Percentiles rank a stretch among this genome's conserved stretches.
Conservation (phyloP, 169 alveolate species). For the Cyclospora cayetanensis region DNA sequence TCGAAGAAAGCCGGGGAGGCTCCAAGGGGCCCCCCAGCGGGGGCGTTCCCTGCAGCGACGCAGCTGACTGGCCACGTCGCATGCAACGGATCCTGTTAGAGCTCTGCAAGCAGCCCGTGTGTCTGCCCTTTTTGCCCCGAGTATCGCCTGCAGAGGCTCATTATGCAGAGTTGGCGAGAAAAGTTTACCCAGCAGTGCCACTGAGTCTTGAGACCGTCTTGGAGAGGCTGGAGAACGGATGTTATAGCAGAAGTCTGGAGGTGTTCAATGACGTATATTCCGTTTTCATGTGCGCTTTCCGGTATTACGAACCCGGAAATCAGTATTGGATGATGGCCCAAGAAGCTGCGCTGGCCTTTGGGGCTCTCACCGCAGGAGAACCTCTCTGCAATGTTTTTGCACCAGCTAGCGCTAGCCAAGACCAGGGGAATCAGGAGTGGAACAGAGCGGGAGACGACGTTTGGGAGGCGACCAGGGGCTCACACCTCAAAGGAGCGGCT, state of each 20-base stretch:
- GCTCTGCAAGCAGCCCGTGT: constrained; percentile 58
- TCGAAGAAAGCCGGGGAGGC: background rate
- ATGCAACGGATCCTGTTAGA: constrained; percentile 45
- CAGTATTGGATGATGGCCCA: constrained; percentile 71
- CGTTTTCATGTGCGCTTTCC: constrained; percentile 68
- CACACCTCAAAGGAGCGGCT: too few relatives aligned
- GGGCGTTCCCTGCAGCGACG: background rate
- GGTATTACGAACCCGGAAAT: constrained; percentile 67
- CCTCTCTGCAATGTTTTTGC: background rate
- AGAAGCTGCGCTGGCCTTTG: constrained; percentile 43
- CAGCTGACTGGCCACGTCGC: background rate
- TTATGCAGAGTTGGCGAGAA: constrained; percentile 26
- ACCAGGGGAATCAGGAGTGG: background rate
- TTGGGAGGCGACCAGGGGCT: background rate
- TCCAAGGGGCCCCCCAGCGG: background rate
- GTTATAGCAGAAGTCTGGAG: constrained; percentile 20
- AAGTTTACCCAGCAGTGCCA: constrained; percentile 38
- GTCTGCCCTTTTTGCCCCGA: constrained; percentile 40
- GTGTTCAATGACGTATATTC: constrained; percentile 63
- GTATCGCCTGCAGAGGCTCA: constrained; percentile 37
- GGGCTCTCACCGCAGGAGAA: background rate
- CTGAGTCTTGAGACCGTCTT: constrained; percentile 41
- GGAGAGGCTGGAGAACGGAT: constrained; percentile 34
- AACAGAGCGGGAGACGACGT: background rate
- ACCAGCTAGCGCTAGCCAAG: background rate